Base-by-base conservation (phyloP, 208 protist species). In the Lotmaria passim region DNA sequence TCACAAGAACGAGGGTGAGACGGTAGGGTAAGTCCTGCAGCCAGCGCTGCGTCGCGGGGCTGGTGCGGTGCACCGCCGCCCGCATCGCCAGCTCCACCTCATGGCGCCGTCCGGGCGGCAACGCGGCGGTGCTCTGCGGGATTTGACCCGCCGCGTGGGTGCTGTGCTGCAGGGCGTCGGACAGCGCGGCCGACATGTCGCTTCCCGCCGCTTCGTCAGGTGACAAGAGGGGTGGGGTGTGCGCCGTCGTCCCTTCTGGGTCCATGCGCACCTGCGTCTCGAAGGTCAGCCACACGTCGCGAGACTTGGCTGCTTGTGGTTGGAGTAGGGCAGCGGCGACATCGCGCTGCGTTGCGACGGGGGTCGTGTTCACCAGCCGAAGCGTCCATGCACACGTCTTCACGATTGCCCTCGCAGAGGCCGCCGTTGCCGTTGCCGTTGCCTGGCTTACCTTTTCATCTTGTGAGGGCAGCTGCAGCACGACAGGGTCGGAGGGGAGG, bases 211-310 rank as follows among this genome's bases (percentile, higher is more conserved):
- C n/a, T 46, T 46, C 41, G 7, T 5, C 5, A n/a, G 15, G 15
- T 46, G 14, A 1, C 15, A 30, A 15, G 17, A 11, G 12, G 21
- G 41, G 10, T 21, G 41, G 10, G 41, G n/a, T 15, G 41, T 3
- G 41, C 41, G 3, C 41, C n/a, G n/a, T n/a, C n/a, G n/a, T n/a
- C n/a, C n/a, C n/a, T n/a, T n/a, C n/a, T 3, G 21, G 21, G 17
- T 19, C 5, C 11, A 39, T 21, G 23, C 3, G 19, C 19, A 71
- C 43, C 1, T 56, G 15, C 14, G 47, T 3, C 8, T 67, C 73
- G 43, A 79, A 79, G 43, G 73, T 79, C 57, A 79, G 58, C 58
- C 66, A 68, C 24, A 74, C 66, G 11, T 79, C 73, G 31, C 60
- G 73, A 7, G 60, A 41, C 73, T 73, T 73, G 11, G 23, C 24